Evolutionary conservation across 192 early-diverging fungal species (phyloP), one percentile per base, ranked within the genome.

Genomic region (Obelidium mucronatum): DNA sequence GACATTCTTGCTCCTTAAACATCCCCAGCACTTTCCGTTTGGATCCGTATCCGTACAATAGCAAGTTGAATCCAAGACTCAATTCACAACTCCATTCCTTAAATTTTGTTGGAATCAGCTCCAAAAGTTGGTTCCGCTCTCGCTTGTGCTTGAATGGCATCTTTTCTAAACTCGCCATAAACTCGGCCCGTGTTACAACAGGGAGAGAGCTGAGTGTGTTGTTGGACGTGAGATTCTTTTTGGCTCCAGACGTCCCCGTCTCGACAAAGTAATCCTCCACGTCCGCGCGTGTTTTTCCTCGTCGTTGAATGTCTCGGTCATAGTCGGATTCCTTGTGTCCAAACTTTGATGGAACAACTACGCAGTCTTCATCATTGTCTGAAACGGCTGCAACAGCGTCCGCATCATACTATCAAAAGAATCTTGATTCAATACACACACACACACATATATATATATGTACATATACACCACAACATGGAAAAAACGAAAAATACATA

Each of bases 21-120:
- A 84, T 68, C 55, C 88, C 92, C 40, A 98, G 77, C n/a, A 99
- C 67, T 3, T 81, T 80, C 3, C 91, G 90, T 79, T 99, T 99
- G 11, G 96, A 97, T 0, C 97, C 97, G 77, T 91, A 97, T 0
- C 97, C 97, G 76, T 95, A 97, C 52, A 97, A 92, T 0, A 96
- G 72, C 4, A 99, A 82, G 73, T 93, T 97, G 78, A 96, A 99
- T 0, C 94, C 95, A 15, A 85, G 83, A 2, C 75, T 60, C 3
- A 98, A 81, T 76, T 98, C 94, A 86, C 95, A 95, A 58, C 80
- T 85, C 96, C 96, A 99, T 75, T 99, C 94, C 1, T 80, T 81
- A 71, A 96, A 99, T 64, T 71, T 69, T 2, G 51, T 26, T 6
- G 51, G 59, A 68, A 77, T 55, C 31, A 80, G 56, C 4, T 15